A percentile compares a stretch with the other conserved stretches of the same genome.
Conservation (phyloP, 176 grass and related monocot genomes). For the Oryza punctata region DNA sequence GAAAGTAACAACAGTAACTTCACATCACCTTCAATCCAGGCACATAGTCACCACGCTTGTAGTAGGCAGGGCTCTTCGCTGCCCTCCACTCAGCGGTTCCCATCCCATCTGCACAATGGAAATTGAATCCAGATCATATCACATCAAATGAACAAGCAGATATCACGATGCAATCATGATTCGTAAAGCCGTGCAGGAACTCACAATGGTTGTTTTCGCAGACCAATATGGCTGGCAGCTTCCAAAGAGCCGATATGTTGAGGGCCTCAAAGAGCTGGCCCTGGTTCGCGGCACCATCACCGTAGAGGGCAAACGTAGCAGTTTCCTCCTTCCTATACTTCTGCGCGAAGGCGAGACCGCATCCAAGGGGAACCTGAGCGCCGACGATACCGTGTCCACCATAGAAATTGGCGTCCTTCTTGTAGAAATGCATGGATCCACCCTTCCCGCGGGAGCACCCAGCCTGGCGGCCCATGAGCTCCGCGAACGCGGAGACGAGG, state of each 20-base stretch:
- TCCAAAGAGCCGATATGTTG: conserved; percentile 96
- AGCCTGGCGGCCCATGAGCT: conserved; percentile 82
- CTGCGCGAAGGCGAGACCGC: conserved; percentile 87
- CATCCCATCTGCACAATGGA: conserved; percentile 73
- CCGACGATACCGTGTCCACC: conserved; percentile 95
- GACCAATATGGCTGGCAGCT: conserved; percentile 79
- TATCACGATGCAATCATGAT: background rate
- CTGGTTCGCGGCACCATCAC: conserved; percentile 93
- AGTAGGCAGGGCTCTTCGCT: conserved; percentile 84
- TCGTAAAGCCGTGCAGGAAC: background rate
- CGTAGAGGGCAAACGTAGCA: conserved; percentile 80
- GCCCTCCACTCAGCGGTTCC: conserved; percentile 94
- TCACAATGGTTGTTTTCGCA: conserved; percentile 99
- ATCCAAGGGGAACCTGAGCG: conserved; percentile 88
- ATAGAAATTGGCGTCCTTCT: conserved; percentile 86
- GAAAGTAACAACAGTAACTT: background rate
- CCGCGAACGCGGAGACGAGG: conserved; percentile 75
- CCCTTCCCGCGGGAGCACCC: conserved; percentile 93
- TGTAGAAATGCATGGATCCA: conserved; percentile 99
- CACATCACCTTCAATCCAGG: conserved; percentile 82
- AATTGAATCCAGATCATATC: conserved; percentile 21
- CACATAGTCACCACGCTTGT: conserved; percentile 97
- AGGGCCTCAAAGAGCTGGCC: conserved; percentile 99
- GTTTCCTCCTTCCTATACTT: conserved; percentile 88
- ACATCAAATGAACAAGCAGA: background rate